phyloP scores from a whole-genome alignment of 2,329 filamentous ascomycete genomes.

The Fusarium sp. region DNA sequence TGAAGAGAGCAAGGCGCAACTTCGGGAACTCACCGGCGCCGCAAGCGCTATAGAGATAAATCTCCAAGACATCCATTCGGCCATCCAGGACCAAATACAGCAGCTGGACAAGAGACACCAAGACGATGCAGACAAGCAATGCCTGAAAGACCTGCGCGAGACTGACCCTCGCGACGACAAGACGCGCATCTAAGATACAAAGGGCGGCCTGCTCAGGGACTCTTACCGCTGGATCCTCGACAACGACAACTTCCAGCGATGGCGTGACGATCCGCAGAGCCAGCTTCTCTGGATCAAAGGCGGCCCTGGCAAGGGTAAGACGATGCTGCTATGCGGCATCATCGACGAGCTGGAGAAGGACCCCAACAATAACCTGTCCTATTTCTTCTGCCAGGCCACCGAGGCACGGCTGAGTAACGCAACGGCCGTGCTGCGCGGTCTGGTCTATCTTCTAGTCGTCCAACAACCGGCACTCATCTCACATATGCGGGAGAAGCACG shows the following conservation, averaged over 20 bases:
- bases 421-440: too few relatives aligned
- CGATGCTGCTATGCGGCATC: slow-evolving; percentile 54
- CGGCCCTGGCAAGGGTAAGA: slow-evolving; percentile 53
- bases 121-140: neutral
- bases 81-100: neutral
- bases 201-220: slow-evolving; percentile 36
- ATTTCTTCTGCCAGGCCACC: too few relatives aligned
- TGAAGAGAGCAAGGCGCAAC: neutral
- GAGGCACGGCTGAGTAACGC: too few relatives aligned
- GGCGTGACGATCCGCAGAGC: neutral
- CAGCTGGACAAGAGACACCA: neutral
- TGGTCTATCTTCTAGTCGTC: too few relatives aligned
- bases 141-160: slow-evolving; percentile 38
- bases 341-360: slow-evolving; percentile 24
- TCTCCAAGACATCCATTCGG: neutral
- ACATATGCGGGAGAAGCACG: accelerated
- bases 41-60: neutral
- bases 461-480: too few relatives aligned
- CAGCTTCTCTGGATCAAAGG: slow-evolving; percentile 40
- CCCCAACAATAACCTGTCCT: accelerated
- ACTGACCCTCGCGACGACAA: slow-evolving; percentile 50
- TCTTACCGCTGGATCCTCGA: slow-evolving; percentile 51
- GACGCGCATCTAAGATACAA: slow-evolving; percentile 43
- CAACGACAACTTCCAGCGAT: slow-evolving; percentile 32
- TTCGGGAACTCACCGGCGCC: neutral